phyloP scores from a whole-genome alignment of 306 rosid species.

The Sechiopsis laciniata region DNA sequence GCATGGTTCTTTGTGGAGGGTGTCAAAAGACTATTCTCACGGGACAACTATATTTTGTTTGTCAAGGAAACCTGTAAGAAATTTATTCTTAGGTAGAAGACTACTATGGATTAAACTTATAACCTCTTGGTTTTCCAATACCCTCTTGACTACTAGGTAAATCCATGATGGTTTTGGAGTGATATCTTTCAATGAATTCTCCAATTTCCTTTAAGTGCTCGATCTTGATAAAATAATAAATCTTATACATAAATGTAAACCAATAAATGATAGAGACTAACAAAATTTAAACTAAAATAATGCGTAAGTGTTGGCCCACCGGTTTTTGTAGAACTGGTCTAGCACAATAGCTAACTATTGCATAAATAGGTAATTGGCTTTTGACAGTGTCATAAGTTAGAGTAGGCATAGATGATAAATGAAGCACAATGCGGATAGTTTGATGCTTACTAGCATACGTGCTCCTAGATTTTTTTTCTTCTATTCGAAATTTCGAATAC shows the following conservation, averaged over 20 bases:
- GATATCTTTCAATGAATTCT: neutral
- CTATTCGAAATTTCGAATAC: neutral
- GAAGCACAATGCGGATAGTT: neutral
- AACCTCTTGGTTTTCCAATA: too few species aligned
- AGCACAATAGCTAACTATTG: conserved; percentile 7
- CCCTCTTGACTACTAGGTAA: too few species aligned
- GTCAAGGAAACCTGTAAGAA: too few species aligned
- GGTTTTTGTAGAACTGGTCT: neutral
- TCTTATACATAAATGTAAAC: too few species aligned
- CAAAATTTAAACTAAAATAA: too few species aligned
- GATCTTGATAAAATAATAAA: too few species aligned
- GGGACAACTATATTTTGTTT: too few species aligned
- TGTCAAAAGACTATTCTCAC: too few species aligned
- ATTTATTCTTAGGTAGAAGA: too few species aligned
- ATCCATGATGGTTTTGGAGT: neutral
- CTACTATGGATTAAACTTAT: too few species aligned
- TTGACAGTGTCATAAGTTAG: neutral
- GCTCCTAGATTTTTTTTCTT: neutral
- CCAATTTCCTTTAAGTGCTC: neutral
- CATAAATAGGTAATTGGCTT: neutral
- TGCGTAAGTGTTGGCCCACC: neutral
- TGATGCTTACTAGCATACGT: neutral
- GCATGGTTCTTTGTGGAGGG: too few species aligned
- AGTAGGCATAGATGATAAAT: conserved; percentile 10
- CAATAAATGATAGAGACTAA: too few species aligned